A percentile compares a stretch with the other conserved stretches of the same genome.
Evolutionary conservation across 1,284 basidiomycete species (phyloP).

Genomic region (Pyrrhoderma noxium): DNA sequence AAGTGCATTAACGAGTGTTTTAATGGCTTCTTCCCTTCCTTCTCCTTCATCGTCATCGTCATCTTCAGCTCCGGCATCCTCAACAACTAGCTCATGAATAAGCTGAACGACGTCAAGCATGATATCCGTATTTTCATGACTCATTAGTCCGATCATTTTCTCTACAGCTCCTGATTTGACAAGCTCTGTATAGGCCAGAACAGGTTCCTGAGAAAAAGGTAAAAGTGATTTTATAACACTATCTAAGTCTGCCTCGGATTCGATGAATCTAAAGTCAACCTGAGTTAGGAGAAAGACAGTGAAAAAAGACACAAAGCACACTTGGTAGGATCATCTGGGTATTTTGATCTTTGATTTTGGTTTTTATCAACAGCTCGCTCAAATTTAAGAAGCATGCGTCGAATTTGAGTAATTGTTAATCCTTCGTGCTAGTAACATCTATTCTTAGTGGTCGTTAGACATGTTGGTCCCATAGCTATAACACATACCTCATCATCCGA

Average conservation of each 20-base stretch:
- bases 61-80: constrained; percentile 81
- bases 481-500: constrained; percentile 59
- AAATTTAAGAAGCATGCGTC: constrained; percentile 72
- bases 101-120: constrained; percentile 88
- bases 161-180: constrained; percentile 67
- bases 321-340: constrained; percentile 86
- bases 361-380: constrained; percentile 91
- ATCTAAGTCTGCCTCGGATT: constrained; percentile 95
- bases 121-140: constrained; percentile 92
- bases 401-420: constrained; percentile 62
- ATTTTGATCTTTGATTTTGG: constrained; percentile 89
- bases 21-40: constrained; percentile 63
- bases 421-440: constrained; percentile 45
- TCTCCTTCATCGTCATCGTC: constrained; percentile 58
- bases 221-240: constrained; percentile 78
- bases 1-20: constrained; percentile 64
- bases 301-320: constrained; percentile 30
- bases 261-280: constrained; percentile 92
- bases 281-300: neutral
- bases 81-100: constrained; percentile 92
- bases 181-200: constrained; percentile 84
- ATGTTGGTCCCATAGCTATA: constrained; percentile 17
- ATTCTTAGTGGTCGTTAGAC: constrained; percentile 27
- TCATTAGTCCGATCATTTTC: constrained; percentile 76
- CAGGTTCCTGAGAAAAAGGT: constrained; percentile 83